Base-by-base conservation (phyloP, 345 rosid species). In the Hevea brasiliensis region DNA sequence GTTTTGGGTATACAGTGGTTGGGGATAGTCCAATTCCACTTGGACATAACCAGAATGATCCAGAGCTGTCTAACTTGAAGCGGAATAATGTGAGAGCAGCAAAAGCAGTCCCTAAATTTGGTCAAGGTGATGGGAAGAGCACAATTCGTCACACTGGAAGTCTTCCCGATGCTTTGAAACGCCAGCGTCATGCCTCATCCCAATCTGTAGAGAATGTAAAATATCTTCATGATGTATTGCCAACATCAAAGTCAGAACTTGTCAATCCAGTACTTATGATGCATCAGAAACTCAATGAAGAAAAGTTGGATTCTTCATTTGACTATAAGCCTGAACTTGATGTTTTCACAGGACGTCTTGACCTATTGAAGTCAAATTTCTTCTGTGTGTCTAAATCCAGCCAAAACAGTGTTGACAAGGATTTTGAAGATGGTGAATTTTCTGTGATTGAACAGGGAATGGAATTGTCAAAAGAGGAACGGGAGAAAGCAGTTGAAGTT, bases 151-250 rank as follows among this genome's bases (percentile, higher is more conserved):
- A 81, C 29, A 62, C 53, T 82, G 92, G 76, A 79, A 83, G 83
- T 79, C 87, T 83, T 76, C 91, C 89, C 9, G 58, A 65, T 84
- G 51, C 68, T 41, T 80, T 65, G 70, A 79, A 74, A 62, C 72
- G 61, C 80, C 85, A 65, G 51, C 72, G 78, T 70, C 71, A 10
- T 67, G 76, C 65, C 17, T 53, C 76, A 17, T 72, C 87, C 37
- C 74, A 42, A 57, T 79, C 84, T 54, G 74, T 74, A n/a, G 94
- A 84, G 70, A 88, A 86, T 53, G 71, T 90, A 70, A 89, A 89
- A 84, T 96, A 92, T 83, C 94, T 92, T 79, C 96, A 85, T 71
- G 91, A 92, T 83, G 85, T 90, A 77, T 68, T 89, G 69, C 92
- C 93, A 7, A 24, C 71, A 66, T 75, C 89, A 55, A 83, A 68